Evolutionary conservation across 2,329 filamentous ascomycete species (phyloP).

Genomic region (Cytospora paraplurivora): DNA sequence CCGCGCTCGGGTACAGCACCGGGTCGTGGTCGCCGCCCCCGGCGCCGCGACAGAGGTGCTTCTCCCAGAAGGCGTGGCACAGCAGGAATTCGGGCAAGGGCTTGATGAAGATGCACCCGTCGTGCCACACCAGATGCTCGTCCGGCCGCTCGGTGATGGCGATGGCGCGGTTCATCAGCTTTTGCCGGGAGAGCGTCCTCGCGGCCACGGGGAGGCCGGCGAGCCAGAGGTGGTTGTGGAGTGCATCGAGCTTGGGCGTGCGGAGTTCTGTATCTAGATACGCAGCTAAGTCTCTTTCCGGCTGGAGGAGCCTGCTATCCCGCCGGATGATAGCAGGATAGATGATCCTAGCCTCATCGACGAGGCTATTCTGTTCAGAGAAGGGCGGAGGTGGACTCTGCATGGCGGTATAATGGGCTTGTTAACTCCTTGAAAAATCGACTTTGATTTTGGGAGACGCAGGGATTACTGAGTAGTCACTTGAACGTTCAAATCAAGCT

Average conservation of each 20-base stretch:
- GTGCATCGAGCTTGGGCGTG: conserved; percentile 28
- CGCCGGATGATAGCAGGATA: too few species aligned
- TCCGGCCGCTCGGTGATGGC: conserved; percentile 33
- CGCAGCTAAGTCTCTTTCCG: too few species aligned
- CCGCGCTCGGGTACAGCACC: conserved; percentile 35
- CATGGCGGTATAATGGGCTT: too few species aligned
- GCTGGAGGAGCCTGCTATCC: too few species aligned
- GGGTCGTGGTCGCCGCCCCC: not conserved
- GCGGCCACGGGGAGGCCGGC: conserved; percentile 33
- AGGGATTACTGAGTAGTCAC: too few species aligned
- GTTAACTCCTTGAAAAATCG: too few species aligned
- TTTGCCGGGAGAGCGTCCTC: conserved; percentile 34
- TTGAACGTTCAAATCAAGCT: too few species aligned
- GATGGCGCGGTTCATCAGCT: conserved; percentile 32
- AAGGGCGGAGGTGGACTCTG: too few species aligned
- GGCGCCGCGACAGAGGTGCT: conserved; percentile 18
- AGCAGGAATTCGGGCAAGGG: conserved; percentile 38
- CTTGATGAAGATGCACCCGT: conserved; percentile 33
- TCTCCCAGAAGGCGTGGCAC: conserved; percentile 30
- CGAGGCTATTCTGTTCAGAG: too few species aligned
- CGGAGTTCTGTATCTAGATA: too few species aligned
- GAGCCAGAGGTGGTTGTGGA: conserved; percentile 31
- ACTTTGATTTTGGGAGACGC: too few species aligned
- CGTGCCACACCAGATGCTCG: conserved; percentile 34
- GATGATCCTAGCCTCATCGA: too few species aligned